A percentile compares a stretch with the other conserved stretches of the same genome.
These are phyloP conservation scores for Torulaspora gathmanii DNA, from an alignment of 805 yeast species.

Conservation along the genomic window DNA sequence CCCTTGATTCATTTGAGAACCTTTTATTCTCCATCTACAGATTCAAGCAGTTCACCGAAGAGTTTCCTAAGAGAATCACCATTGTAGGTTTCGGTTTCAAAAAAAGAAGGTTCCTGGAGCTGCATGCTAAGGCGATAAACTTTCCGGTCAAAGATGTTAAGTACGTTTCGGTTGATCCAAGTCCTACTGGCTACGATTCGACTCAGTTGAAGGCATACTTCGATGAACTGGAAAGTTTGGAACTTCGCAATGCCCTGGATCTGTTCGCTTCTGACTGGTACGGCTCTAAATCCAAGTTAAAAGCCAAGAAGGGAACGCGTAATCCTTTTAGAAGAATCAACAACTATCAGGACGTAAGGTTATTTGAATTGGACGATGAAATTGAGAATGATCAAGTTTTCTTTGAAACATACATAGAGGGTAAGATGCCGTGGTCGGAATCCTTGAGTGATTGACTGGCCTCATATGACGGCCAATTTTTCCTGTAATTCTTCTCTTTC, in stretches of 20 bases:
- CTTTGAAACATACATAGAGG: conserved; percentile 20
- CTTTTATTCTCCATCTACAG: conserved; percentile 55
- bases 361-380: conserved; percentile 10
- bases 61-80: conserved; percentile 49
- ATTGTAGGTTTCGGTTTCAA: conserved; percentile 77
- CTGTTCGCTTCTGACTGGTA: conserved; percentile 53
- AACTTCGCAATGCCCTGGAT: conserved; percentile 49
- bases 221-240: conserved; percentile 44
- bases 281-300: conserved; percentile 46
- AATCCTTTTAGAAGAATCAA: conserved; percentile 52
- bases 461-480: conserved; percentile 31
- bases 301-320: conserved; percentile 47
- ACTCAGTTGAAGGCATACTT: conserved; percentile 40
- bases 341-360: conserved; percentile 30
- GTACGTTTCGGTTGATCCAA: conserved; percentile 58
- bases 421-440: conserved; percentile 35
- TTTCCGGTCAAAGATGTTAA: conserved; percentile 38
- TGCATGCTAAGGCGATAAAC: conserved; percentile 51
- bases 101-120: conserved; percentile 49
- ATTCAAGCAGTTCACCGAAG: conserved; percentile 43
- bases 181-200: conserved; percentile 35
- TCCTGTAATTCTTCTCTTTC: conserved; percentile 56
- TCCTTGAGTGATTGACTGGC: not conserved
- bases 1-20: conserved; percentile 78
- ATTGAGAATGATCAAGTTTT: conserved; percentile 18